phyloP scores from a whole-genome alignment of 2,329 filamentous ascomycete species.

The Ophiosphaerella herpotricha region DNA sequence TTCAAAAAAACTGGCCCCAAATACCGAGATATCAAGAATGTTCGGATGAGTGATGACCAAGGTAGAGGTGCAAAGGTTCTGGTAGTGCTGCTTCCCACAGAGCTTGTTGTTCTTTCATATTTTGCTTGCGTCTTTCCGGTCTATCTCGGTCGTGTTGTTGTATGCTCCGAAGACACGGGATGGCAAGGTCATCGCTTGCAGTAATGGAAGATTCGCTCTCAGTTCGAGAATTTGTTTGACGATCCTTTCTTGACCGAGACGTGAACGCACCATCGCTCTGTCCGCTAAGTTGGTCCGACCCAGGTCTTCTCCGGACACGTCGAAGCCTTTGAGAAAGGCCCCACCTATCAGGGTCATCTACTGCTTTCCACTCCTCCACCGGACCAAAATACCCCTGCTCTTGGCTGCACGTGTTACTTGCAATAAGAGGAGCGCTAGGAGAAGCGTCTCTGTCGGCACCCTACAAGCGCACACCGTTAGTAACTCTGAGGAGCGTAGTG shows the following conservation, averaged over 20 bases:
- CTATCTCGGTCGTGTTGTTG: conserved; percentile 5
- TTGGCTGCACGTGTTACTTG: conserved; percentile 7
- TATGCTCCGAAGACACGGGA: conserved; percentile 8
- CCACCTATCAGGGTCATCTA: conserved; percentile 15
- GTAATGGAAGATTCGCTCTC: conserved; percentile 5
- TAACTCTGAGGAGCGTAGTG: conserved; percentile 58
- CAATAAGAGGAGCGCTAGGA: conserved; percentile 16
- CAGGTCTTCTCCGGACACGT: conserved; percentile 19
- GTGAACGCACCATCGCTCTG: conserved; percentile 11
- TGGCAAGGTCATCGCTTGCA: conserved; percentile 5
- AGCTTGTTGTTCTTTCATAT: conserved; percentile 18
- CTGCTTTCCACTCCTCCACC: conserved; percentile 11
- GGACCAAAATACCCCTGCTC: conserved; percentile 13
- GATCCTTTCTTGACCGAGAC: conserved; percentile 2
- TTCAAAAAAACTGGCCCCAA: not conserved
- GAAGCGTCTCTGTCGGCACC: conserved; percentile 18
- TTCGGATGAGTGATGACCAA: conserved; percentile 5
- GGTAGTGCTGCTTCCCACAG: conserved; percentile 29
- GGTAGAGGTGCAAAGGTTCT: conserved; percentile 7
- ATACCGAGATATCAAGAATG: not conserved
- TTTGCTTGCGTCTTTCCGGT: conserved; percentile 4
- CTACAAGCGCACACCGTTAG: conserved; percentile 42
- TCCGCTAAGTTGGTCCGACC: conserved; percentile 14
- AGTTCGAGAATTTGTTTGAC: conserved; percentile 9
- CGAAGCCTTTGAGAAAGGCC: conserved; percentile 19